Conservation (phyloP, 257 asterid species). For the Plectranthus barbatus region DNA sequence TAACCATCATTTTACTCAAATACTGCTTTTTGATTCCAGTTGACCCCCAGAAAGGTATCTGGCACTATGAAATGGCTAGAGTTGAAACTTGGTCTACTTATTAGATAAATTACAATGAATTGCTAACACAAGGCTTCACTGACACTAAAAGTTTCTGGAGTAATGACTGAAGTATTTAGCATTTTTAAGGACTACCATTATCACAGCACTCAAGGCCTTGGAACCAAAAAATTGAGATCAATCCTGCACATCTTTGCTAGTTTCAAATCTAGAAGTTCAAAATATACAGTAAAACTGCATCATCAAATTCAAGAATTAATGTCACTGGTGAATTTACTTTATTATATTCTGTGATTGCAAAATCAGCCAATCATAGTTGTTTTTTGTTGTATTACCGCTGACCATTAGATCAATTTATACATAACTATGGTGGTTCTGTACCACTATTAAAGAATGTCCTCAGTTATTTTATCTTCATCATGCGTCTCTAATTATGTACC, state of each 20-base stretch:
- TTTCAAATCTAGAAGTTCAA: slow-evolving; percentile 1
- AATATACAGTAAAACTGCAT: not conserved
- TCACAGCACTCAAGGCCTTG: not conserved
- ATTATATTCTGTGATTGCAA: not conserved
- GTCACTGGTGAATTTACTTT: not conserved
- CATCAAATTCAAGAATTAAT: slow-evolving; percentile 4
- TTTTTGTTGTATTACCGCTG: not conserved
- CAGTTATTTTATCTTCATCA: slow-evolving; percentile 1
- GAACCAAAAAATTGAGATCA: not conserved
- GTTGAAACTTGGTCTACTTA: too few species aligned
- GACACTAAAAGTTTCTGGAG: too few species aligned
- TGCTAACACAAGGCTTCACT: too few species aligned
- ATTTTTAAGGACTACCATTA: too few species aligned
- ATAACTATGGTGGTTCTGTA: slow-evolving; percentile 6
- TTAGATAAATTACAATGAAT: too few species aligned
- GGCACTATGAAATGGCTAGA: too few species aligned
- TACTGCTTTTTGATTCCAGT: too few species aligned
- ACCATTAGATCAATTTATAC: not conserved
- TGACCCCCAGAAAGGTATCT: too few species aligned
- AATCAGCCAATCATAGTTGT: not conserved
- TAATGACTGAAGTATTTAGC: too few species aligned
- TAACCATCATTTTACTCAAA: too few species aligned
- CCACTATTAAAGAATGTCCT: not conserved
- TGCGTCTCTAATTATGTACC: slow-evolving; percentile 1
- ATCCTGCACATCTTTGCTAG: not conserved